Evolutionary conservation across 768 basidiomycete genomes (phyloP).

Genomic region (Lactarius sp.): DNA sequence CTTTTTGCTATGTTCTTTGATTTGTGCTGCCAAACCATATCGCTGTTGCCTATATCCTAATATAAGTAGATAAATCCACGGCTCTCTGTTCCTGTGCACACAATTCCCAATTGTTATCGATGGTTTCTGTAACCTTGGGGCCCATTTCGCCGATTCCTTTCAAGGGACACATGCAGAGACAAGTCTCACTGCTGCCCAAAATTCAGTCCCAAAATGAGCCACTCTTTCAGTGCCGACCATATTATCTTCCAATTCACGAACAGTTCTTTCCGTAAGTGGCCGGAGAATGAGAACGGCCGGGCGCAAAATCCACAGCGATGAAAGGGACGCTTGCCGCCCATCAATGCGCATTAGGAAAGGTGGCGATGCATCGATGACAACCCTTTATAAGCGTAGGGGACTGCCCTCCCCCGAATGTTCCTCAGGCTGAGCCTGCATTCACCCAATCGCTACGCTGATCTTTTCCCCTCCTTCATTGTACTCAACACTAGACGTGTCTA

Average conservation of each 20-base stretch:
- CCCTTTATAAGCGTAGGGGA: slow-evolving; percentile 1
- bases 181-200: background rate
- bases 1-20: background rate
- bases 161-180: background rate
- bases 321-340: background rate
- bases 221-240: no score
- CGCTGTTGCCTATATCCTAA: no score
- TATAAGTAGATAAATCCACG: no score
- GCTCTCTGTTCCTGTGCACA: background rate
- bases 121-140: no score
- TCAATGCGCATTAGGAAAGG: slow-evolving; percentile 1
- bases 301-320: background rate
- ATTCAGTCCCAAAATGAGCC: no score
- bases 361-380: background rate
- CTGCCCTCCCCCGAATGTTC: background rate
- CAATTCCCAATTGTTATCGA: background rate
- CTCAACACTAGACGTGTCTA: background rate
- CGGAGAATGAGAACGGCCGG: background rate
- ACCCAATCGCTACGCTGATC: slow-evolving; percentile 1
- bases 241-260: no score
- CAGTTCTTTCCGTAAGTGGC: background rate
- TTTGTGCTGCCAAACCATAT: no score
- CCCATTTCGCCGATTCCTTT: no score
- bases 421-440: slow-evolving; percentile 23
- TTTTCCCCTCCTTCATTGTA: background rate